phyloP scores from a whole-genome alignment of 352 stramenopile species.

The Poterioochromonas sp. region DNA sequence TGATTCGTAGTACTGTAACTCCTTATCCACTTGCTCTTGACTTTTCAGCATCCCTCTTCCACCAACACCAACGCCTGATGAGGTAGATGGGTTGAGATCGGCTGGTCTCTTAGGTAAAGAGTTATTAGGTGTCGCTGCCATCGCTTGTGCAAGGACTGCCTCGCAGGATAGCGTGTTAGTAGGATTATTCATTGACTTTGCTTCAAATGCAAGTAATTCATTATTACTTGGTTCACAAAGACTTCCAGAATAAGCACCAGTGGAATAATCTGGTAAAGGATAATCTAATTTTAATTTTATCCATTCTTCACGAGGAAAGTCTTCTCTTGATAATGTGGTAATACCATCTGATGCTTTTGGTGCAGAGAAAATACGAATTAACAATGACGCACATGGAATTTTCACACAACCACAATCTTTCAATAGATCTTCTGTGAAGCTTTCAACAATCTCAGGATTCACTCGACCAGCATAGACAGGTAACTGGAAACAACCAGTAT shows the following conservation, averaged over 20 bases:
- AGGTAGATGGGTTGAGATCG: background rate
- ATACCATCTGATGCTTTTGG: conserved; percentile 22
- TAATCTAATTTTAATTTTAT: background rate
- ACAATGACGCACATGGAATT: conserved; percentile 20
- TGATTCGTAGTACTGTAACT: background rate
- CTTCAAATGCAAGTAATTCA: conserved; percentile 7
- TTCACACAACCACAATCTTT: background rate
- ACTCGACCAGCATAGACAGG: conserved; percentile 5
- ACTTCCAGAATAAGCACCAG: background rate
- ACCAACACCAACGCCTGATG: background rate
- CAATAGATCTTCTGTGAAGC: background rate
- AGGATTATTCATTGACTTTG: background rate
- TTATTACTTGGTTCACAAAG: background rate
- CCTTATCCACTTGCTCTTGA: background rate
- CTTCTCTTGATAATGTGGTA: background rate
- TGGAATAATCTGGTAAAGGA: background rate
- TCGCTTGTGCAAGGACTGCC: background rate
- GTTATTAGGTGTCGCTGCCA: background rate
- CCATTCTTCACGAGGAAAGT: background rate
- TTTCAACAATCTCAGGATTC: background rate
- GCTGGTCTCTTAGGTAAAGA: background rate
- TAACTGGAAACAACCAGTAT: conserved; percentile 13
- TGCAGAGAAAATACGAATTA: background rate
- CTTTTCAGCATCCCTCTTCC: background rate
- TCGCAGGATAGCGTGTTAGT: background rate